Evolutionary conservation across 31 red algal species (phyloP).

Genomic region (Asparagopsis taxiformis): DNA sequence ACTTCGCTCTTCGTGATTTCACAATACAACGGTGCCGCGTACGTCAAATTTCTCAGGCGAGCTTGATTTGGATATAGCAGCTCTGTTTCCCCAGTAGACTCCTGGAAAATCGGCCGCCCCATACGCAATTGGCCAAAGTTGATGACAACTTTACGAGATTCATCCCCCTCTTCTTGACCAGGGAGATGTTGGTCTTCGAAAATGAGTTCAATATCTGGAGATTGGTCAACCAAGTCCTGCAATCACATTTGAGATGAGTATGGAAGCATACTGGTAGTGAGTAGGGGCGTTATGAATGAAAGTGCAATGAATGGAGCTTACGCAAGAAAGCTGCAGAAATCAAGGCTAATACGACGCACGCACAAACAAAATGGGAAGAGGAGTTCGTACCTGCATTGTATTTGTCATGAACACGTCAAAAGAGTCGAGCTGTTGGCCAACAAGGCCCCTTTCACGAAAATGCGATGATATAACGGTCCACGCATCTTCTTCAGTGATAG

Average conservation of each 20-base stretch:
- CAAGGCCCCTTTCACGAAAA: too few species aligned
- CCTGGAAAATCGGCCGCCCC: constrained; percentile 82
- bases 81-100: constrained; percentile 74
- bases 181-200: constrained; percentile 93
- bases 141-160: constrained; percentile 50
- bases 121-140: constrained; percentile 91
- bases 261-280: too few species aligned
- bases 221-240: constrained; percentile 88
- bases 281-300: too few species aligned
- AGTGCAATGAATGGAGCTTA: too few species aligned
- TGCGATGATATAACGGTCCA: too few species aligned
- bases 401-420: constrained; percentile 92
- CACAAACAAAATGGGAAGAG: too few species aligned
- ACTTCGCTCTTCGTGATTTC: constrained; percentile 84
- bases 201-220: constrained; percentile 82
- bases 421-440: too few species aligned
- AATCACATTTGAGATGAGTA: neutral
- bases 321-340: too few species aligned
- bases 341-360: too few species aligned
- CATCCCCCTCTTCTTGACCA: constrained; percentile 72
- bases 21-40: constrained; percentile 87
- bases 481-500: constrained; percentile 93
- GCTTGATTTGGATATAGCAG: constrained; percentile 94
- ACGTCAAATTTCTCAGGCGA: constrained; percentile 89
- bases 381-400: constrained; percentile 84